phyloP scores from a whole-genome alignment of 805 yeast genomes.

The Zygotorulaspora chibaensis region DNA sequence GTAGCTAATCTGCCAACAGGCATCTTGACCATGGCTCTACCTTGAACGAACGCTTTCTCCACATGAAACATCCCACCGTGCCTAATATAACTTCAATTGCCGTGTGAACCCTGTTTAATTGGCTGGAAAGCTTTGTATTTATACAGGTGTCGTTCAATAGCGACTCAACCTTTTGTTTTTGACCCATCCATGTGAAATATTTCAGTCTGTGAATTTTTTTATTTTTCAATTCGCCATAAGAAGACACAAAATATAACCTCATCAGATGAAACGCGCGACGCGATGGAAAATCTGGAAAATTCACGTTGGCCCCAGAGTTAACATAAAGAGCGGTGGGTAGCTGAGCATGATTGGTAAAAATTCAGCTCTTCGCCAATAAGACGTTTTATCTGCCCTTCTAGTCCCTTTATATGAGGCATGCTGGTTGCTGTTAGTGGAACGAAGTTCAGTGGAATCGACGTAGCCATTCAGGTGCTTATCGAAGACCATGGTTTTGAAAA shows the following conservation, averaged over 20 bases:
- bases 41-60: slow-evolving; percentile 19
- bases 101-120: too few relatives aligned
- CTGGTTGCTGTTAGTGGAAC: slow-evolving; percentile 31
- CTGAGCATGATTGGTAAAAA: too few relatives aligned
- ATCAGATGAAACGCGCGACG: background rate
- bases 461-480: slow-evolving; percentile 16
- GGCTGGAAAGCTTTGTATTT: too few relatives aligned
- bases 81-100: background rate
- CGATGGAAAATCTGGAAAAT: background rate
- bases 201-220: background rate
- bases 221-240: background rate
- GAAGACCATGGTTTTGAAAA: slow-evolving; percentile 20
- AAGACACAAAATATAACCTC: slow-evolving; percentile 2
- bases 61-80: slow-evolving; percentile 16
- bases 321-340: too few relatives aligned
- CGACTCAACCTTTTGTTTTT: background rate
- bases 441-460: slow-evolving; percentile 23
- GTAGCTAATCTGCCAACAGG: slow-evolving; percentile 19
- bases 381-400: background rate
- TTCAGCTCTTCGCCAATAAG: too few relatives aligned
- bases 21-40: slow-evolving; percentile 17
- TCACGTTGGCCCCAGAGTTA: background rate
- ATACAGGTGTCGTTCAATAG: too few relatives aligned
- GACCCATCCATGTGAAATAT: background rate
- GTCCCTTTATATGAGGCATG: slow-evolving; percentile 13